Evolutionary conservation across 768 basidiomycete genomes (phyloP).

Genomic region (Mycena epipterygia): DNA sequence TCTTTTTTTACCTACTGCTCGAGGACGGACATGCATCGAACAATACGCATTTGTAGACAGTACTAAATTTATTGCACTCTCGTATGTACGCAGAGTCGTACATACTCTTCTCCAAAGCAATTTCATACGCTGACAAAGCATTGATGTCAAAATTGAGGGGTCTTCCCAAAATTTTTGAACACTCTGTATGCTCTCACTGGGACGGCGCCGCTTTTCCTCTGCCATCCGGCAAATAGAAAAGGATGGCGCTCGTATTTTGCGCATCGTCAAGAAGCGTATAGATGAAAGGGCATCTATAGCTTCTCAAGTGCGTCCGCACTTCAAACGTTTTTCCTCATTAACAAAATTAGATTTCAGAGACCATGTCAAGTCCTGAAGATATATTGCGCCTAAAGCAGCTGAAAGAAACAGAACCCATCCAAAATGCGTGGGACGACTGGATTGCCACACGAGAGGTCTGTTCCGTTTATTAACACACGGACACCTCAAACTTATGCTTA

Average conservation of each 20-base stretch:
- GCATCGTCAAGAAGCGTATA: constrained; percentile 66
- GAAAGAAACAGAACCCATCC: constrained; percentile 78
- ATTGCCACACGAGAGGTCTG: constrained; percentile 67
- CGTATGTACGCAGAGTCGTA: too few species aligned
- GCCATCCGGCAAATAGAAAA: constrained; percentile 47
- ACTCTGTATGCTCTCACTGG: constrained; percentile 26
- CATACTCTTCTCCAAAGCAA: too few species aligned
- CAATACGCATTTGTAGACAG: constrained; percentile 30
- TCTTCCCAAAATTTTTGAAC: too few species aligned
- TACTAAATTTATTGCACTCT: not conserved
- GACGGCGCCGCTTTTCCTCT: constrained; percentile 30
- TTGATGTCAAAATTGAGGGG: too few species aligned
- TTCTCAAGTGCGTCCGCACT: constrained; percentile 54
- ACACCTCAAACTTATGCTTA: constrained; percentile 35
- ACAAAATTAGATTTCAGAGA: constrained; percentile 62
- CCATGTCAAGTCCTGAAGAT: constrained; percentile 67
- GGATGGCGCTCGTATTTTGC: constrained; percentile 66
- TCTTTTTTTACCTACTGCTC: constrained; percentile 30
- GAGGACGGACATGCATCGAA: constrained; percentile 26
- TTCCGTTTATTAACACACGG: constrained; percentile 19
- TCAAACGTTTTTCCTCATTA: not conserved
- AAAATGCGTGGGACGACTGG: constrained; percentile 79
- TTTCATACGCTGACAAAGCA: too few species aligned
- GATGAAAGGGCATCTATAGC: constrained; percentile 61
- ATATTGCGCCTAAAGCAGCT: constrained; percentile 70